Evolutionary conservation across 202 grass and related monocot genomes (phyloP).

Genomic region (Dendrocalamus latiflorus): DNA sequence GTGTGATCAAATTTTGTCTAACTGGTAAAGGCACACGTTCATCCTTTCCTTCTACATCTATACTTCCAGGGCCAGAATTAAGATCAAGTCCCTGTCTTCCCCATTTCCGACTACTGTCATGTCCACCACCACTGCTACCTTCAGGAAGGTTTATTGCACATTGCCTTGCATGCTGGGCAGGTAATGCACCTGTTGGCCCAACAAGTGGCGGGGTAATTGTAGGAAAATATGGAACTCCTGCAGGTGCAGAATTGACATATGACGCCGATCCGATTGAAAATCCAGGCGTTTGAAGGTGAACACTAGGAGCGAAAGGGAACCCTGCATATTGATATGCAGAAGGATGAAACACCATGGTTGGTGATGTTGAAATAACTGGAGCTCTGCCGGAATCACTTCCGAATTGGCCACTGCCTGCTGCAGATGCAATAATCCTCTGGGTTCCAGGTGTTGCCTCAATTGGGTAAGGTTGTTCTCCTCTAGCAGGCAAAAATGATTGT

Average conservation of each 20-base stretch:
- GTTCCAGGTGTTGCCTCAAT: slow-evolving; percentile 41
- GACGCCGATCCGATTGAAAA: slow-evolving; percentile 62
- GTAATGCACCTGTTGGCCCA: slow-evolving; percentile 47
- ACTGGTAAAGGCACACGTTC: slow-evolving; percentile 41
- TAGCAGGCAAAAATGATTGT: slow-evolving; percentile 61
- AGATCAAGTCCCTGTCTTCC: slow-evolving; percentile 80
- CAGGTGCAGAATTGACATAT: slow-evolving; percentile 53
- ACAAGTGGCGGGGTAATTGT: slow-evolving; percentile 42
- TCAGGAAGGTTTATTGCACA: slow-evolving; percentile 70
- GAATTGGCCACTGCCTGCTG: slow-evolving; percentile 46
- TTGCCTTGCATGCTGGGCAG: slow-evolving; percentile 56
- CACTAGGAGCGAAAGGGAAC: slow-evolving; percentile 54
- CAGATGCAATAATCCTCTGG: slow-evolving; percentile 57
- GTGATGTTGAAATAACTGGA: slow-evolving; percentile 67
- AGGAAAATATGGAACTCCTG: slow-evolving; percentile 50
- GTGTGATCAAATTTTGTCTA: slow-evolving; percentile 59
- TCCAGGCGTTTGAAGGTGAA: slow-evolving; percentile 48
- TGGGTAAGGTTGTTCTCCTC: slow-evolving; percentile 62
- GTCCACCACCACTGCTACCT: slow-evolving; percentile 55
- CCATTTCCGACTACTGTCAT: slow-evolving; percentile 61
- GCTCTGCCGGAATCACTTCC: slow-evolving; percentile 47
- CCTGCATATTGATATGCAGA: slow-evolving; percentile 61
- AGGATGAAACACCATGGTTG: slow-evolving; percentile 57
- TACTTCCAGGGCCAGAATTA: slow-evolving; percentile 74
- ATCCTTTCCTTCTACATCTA: slow-evolving; percentile 70